Evolutionary conservation across 2,329 filamentous ascomycete species (phyloP), one percentile per base, ranked within the genome.

Genomic region (Diaporthe caulivora): DNA sequence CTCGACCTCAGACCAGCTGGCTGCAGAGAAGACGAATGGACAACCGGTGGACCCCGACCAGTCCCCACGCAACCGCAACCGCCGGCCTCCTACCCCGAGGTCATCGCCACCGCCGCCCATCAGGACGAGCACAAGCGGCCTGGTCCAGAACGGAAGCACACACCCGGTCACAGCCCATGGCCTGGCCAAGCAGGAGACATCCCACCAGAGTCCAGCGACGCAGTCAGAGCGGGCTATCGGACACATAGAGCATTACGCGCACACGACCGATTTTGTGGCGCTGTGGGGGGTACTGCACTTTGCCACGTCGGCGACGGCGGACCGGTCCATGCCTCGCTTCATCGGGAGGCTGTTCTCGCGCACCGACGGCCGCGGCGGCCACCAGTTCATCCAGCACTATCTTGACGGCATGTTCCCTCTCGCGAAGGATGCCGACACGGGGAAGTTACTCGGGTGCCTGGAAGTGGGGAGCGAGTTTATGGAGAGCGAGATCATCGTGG

Each of bases 191-290:
- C 29, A 37, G 24, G 44, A 68, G 13, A 82, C 82, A 0, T 82
- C 81, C 1, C 80, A 84, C 15, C 76, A 83, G 26, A 82, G 81
- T 8, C 80, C 83, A 1, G 77, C 79, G 3, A 79, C 84, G 1
- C 81, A 85, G 11, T 82, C 85, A 7, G 84, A 86, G 75, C 83
- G 85, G 53, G 88, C 89, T 3, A 91, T 96, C 68, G 87, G 88
- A 8, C 88, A 95, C 76, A 92, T 97, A 51, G 94, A 97, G 82
- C 94, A 97, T 81, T 97, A 95, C 78, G 92, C 92, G 3, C 93
- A 95, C 79, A 88, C 87, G 11, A 88, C 86, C 21, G 94, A 97
- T 78, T 93, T 94, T 76, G 93, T 96, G 2, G 89, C 93, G 5
- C 84, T 91, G 13, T 94, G 92, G 87, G 94, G 94, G 1, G 90